Base-by-base conservation (phyloP, 2,329 filamentous ascomycete genomes). In the Cadophora malorum region DNA sequence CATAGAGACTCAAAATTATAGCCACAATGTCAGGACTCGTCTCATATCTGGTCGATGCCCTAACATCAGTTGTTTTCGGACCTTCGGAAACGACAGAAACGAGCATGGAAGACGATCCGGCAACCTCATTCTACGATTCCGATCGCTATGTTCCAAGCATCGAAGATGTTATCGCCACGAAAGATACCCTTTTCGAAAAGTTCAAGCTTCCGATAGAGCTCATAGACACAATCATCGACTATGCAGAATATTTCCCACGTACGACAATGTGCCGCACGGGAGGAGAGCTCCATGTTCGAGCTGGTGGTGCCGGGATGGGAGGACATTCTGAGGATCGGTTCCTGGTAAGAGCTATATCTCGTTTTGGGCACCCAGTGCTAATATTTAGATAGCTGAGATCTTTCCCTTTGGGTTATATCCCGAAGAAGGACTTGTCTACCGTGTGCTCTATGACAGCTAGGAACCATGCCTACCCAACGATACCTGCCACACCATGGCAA, bases 201-300 rank as follows among this genome's bases (percentile, higher is more conserved):
- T 76, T 78, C 7, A 75, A 75, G 2, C 78, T 90, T 1, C 88
- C 88, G 0, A 76, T 80, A 1, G 88, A 90, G 68, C 68, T 90
- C 0, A 79, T 88, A 47, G 83, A 89, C 72, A 75, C 77, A 56
- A 82, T 90, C 56, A 77, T 90, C 64, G 87, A 90, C 73, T 75
- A 80, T 33, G 88, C 87, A 65, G 87, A 89, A 76, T 90, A 90
- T 76, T 90, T 88, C 88, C 83, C 83, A 16, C 84, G 84, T 71
- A 77, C 79, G 0, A 74, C 78, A 10, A 77, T 76, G 14, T 69
- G 79, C 55, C 75, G 78, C 9, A 45, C 59, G 33, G 38, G 61
- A 12, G 63, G 60, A 67, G 49, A 65, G 45, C 35, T 31, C 38
- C 59, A 53, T 47, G 59, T 75, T 16, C 62, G 49, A 28, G 49